Evolutionary conservation across 2,329 filamentous ascomycete species (phyloP), one percentile per base, ranked within the genome.

Genomic region (Colletotrichum camelliae): DNA sequence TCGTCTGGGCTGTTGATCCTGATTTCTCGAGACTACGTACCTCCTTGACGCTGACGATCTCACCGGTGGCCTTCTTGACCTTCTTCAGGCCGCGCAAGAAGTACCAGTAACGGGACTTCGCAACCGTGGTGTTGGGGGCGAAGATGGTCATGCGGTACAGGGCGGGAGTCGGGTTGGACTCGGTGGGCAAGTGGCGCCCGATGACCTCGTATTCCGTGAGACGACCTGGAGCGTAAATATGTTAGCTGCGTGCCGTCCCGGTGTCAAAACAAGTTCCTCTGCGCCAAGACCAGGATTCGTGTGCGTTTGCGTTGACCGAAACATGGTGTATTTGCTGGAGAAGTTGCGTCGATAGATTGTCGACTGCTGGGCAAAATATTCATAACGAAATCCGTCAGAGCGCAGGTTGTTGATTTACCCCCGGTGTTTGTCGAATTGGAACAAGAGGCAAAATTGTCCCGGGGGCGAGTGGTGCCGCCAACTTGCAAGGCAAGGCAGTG

Each of bases 121-220:
- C 97, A 85, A 99, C 96, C 82, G 98, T 97, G 85, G 94, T 92
- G 91, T 99, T 99, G 83, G 96, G 95, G 82, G 97, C 97, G 89
- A 99, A 99, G 89, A 99, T 98, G 88, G 96, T 96, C 97, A 99
- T 99, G 90, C 97, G 96, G 94, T 98, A 99, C 89, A 99, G 94
- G 91, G 97, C 96, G 84, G 97, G 97, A 85, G 95, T 95, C 85
- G 96, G 96, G 93, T 98, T 98, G 87, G 94, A 92, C 92, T 99
- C 97, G 86, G 94, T 95, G 90, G 97, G 97, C 94, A 99, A 90
- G 90, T 98, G 96, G 90, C 97, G 96, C 91, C 97, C 97, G 87
- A 99, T 98, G 92, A 99, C 96, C 94, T 98, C 97, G 93, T 98
- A 99, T 94, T 99, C 97, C 89, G 96, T 95, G 91, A 99, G 96